Evolutionary conservation across 1,284 basidiomycete species (phyloP).

Genomic region (Moniliophthora roreri): DNA sequence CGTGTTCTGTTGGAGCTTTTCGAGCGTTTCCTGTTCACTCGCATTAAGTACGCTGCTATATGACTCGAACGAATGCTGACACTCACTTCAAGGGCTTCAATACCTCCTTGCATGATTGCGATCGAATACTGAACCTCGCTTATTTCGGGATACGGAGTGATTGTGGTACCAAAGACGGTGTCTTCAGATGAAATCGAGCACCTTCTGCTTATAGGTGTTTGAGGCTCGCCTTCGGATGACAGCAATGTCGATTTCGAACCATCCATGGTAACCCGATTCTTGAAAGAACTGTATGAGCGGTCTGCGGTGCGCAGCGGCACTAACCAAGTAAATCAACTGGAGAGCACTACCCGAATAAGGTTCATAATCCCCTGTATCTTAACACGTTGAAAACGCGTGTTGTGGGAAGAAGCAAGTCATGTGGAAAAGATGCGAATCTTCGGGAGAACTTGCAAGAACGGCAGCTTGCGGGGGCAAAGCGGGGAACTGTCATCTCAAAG

Average conservation of each 20-base stretch:
- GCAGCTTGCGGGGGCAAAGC: too few relatives aligned
- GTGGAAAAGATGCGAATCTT: too few relatives aligned
- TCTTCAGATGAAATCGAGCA: slow-evolving; percentile 1
- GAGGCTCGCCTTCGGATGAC: background rate
- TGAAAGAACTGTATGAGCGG: too few relatives aligned
- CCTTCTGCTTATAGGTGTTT: background rate
- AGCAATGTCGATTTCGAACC: background rate
- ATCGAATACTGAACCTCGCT: slow-evolving; percentile 1
- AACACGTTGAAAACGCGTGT: background rate
- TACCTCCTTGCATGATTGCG: slow-evolving; percentile 5
- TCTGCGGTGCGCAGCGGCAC: too few relatives aligned
- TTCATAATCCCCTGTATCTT: background rate
- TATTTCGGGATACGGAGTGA: slow-evolving; percentile 2
- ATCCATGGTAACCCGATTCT: background rate
- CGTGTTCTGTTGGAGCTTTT: background rate
- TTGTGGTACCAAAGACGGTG: background rate
- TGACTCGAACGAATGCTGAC: too few relatives aligned
- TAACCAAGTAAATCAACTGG: too few relatives aligned
- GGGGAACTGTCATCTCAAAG: too few relatives aligned
- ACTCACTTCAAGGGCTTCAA: slow-evolving; percentile 3
- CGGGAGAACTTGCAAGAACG: too few relatives aligned
- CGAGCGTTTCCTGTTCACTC: slow-evolving; percentile 1
- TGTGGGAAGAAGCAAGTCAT: background rate
- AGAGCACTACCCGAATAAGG: too few relatives aligned
- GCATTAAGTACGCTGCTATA: background rate